Conservation (phyloP, 2,329 filamentous ascomycete species). For the Neocatenulostroma microsporum region DNA sequence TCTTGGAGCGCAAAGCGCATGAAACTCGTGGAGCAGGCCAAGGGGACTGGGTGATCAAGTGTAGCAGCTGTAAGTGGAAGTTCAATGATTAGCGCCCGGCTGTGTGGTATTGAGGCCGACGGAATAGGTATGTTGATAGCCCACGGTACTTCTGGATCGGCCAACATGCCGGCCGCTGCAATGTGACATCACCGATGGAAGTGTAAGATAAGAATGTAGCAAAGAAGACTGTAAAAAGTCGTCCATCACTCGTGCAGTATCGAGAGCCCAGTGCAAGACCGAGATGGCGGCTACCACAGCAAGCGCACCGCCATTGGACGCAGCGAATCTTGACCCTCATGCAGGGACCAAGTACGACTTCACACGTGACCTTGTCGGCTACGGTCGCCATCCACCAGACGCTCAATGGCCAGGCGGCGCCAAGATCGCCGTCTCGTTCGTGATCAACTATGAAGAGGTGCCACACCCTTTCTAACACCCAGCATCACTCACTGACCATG, state of each 20-base stretch:
- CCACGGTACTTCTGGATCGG: too few species aligned
- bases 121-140: too few species aligned
- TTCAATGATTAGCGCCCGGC: too few species aligned
- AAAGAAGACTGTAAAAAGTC: background rate
- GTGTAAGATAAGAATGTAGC: background rate
- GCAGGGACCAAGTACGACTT: slow-evolving; percentile 16
- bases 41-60: background rate
- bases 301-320: slow-evolving; percentile 6
- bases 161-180: slow-evolving; percentile 7
- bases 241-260: background rate
- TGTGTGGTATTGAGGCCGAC: too few species aligned
- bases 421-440: slow-evolving; percentile 39
- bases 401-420: slow-evolving; percentile 35
- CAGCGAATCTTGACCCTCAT: slow-evolving; percentile 11
- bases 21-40: too few species aligned
- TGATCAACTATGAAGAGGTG: slow-evolving; percentile 39
- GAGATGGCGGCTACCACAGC: slow-evolving; percentile 1
- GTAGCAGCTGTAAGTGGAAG: background rate
- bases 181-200: slow-evolving; percentile 6
- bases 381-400: slow-evolving; percentile 16
- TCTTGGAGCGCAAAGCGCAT: too few species aligned
- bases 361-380: slow-evolving; percentile 19
- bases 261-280: background rate
- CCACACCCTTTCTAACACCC: background rate
- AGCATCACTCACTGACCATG: background rate